A percentile compares a stretch with the other conserved stretches of the same genome.
These are phyloP conservation scores for Daldinia caldariorum DNA, from an alignment of 495 filamentous ascomycete species.

Conservation along the genomic window DNA sequence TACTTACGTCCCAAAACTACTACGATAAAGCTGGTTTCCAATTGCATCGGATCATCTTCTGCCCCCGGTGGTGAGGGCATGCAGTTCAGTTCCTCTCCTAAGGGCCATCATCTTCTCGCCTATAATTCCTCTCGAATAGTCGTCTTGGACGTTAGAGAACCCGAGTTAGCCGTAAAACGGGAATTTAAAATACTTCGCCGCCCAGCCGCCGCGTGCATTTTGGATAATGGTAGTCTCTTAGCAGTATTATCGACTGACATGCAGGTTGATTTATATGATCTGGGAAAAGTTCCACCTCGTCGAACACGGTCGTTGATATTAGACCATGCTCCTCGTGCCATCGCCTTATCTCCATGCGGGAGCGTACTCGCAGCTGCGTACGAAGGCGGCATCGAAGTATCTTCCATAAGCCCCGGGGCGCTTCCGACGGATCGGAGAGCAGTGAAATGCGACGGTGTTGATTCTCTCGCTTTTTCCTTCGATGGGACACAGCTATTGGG, in stretches of 20 bases:
- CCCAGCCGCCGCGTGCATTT: constrained; percentile 79
- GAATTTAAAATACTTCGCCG: constrained; percentile 83
- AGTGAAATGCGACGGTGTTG: constrained; percentile 82
- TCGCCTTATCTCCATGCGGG: constrained; percentile 82
- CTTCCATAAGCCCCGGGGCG: constrained; percentile 72
- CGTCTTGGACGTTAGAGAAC: constrained; percentile 71
- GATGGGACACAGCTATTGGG: constrained; percentile 88
- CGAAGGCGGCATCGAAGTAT: constrained; percentile 85
- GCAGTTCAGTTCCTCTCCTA: constrained; percentile 80
- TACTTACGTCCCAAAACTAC: constrained; percentile 76
- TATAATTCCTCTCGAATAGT: constrained; percentile 89
- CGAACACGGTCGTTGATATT: constrained; percentile 75
- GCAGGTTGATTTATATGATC: constrained; percentile 81
- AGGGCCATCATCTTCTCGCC: constrained; percentile 76
- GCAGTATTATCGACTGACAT: constrained; percentile 84
- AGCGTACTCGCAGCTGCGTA: constrained; percentile 87
- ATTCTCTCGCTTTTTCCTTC: constrained; percentile 80
- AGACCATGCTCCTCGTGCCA: constrained; percentile 78
- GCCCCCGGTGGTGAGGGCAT: constrained; percentile 87
- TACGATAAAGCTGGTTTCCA: constrained; percentile 80
- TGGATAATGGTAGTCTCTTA: constrained; percentile 78
- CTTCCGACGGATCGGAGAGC: constrained; percentile 75
- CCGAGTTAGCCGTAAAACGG: constrained; percentile 69
- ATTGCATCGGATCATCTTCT: constrained; percentile 82
- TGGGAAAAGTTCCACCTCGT: constrained; percentile 68